Evolutionary conservation across 345 rosid species (phyloP).

Genomic region (Camelina hispida): DNA sequence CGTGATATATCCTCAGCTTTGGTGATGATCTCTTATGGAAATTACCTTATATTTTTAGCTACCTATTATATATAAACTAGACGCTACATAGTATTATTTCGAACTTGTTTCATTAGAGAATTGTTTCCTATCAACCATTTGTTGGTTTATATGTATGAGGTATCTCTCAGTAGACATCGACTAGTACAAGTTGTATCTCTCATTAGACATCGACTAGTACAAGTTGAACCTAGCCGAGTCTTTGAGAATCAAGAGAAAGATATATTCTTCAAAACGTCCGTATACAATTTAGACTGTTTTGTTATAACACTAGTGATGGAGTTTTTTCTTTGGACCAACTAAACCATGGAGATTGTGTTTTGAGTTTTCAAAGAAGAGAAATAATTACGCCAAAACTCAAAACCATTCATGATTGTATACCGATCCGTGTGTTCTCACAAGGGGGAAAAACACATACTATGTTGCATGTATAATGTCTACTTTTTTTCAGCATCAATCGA

Average conservation of each 20-base stretch:
- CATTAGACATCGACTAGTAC: no score
- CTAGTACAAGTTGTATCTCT: neutral
- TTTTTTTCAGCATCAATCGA: slow-evolving; percentile 1
- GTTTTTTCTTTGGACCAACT: no score
- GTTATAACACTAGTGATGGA: no score
- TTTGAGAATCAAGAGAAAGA: neutral
- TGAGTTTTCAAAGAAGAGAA: neutral
- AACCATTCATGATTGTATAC: neutral
- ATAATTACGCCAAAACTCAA: neutral
- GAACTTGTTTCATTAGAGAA: neutral
- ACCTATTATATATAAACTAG: neutral
- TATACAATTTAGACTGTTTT: neutral
- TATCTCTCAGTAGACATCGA: neutral
- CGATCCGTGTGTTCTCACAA: neutral
- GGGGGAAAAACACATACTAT: no score
- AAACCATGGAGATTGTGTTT: neutral
- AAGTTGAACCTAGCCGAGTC: neutral
- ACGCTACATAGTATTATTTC: neutral
- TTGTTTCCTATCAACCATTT: neutral
- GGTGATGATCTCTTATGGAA: slow-evolving; percentile 7
- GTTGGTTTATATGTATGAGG: neutral
- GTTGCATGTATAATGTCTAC: slow-evolving; percentile 12
- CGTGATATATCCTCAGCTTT: slow-evolving; percentile 14
- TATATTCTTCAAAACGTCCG: neutral
- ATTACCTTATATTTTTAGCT: neutral